phyloP scores from a whole-genome alignment of 768 basidiomycete genomes.

The Russula emetica region DNA sequence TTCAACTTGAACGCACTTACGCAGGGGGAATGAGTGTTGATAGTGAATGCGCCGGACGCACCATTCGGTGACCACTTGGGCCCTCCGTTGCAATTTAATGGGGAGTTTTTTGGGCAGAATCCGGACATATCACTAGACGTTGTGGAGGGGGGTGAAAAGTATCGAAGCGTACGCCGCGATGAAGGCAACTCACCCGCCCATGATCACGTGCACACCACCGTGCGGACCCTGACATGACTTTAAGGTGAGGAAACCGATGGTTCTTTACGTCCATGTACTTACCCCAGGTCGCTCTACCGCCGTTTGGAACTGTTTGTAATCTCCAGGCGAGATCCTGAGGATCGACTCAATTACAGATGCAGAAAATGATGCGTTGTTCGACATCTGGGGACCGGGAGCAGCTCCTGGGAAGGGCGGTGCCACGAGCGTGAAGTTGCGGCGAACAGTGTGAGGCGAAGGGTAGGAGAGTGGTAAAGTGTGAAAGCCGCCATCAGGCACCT shows the following conservation, averaged over 20 bases:
- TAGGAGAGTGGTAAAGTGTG: slow-evolving; percentile 32
- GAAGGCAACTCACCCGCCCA: slow-evolving; percentile 33
- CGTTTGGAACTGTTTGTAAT: slow-evolving; percentile 35
- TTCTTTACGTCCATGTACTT: background rate
- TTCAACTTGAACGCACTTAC: too few species aligned
- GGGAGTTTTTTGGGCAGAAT: slow-evolving; percentile 31
- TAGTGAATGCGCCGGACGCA: slow-evolving; percentile 13
- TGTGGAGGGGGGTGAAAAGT: background rate
- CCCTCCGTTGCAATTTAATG: slow-evolving; percentile 29
- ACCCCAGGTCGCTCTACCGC: slow-evolving; percentile 34
- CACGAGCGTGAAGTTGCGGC: slow-evolving; percentile 36
- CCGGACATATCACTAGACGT: slow-evolving; percentile 33
- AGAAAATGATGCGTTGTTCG: slow-evolving; percentile 33
- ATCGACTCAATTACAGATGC: slow-evolving; percentile 29
- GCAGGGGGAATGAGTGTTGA: background rate
- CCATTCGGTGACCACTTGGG: slow-evolving; percentile 37
- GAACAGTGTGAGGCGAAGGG: slow-evolving; percentile 35
- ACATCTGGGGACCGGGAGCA: background rate
- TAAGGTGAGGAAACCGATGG: background rate
- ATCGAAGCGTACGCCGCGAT: background rate
- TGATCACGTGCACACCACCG: slow-evolving; percentile 33
- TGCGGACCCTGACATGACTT: slow-evolving; percentile 34
- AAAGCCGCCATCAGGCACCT: slow-evolving; percentile 34
- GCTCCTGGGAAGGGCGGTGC: too few species aligned
- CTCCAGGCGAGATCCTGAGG: slow-evolving; percentile 32